Conservation (phyloP, 1,139 yeast species). For the Taiozyma sp. region DNA sequence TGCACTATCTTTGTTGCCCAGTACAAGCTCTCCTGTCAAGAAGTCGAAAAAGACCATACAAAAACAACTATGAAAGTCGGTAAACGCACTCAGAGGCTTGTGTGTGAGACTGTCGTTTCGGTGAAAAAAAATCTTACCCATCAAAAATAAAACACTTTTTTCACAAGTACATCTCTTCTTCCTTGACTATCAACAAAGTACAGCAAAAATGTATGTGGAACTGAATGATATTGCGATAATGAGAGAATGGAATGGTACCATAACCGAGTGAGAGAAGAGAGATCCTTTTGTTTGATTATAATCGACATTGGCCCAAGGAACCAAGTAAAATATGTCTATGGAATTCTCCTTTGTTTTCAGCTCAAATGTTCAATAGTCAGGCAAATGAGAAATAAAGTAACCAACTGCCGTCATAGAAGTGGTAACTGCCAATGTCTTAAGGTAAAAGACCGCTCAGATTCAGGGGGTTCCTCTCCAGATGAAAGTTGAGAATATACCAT, state of each 20-base stretch:
- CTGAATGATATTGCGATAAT: background rate
- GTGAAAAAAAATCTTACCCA: background rate
- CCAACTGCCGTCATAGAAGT: too few species aligned
- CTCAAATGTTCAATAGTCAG: background rate
- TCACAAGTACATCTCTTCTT: slow-evolving; percentile 9
- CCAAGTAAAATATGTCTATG: background rate
- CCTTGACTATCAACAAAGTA: slow-evolving; percentile 9
- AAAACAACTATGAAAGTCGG: background rate
- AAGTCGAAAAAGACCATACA: too few species aligned
- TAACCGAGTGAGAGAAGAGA: background rate
- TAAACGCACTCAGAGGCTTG: background rate
- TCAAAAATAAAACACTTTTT: slow-evolving; percentile 12
- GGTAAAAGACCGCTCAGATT: too few species aligned
- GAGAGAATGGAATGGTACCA: background rate
- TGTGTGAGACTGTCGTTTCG: background rate
- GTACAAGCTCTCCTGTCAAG: background rate
- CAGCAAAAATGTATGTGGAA: slow-evolving; percentile 22
- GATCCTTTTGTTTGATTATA: background rate
- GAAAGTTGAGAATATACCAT: background rate
- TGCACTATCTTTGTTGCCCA: background rate
- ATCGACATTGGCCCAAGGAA: background rate
- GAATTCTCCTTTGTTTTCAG: background rate
- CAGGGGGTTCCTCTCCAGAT: too few species aligned
- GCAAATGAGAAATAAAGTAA: background rate
- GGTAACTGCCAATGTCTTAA: too few species aligned